Percentiles rank a stretch among this genome's conserved stretches.
Evolutionary conservation across 148 eudicot species (phyloP).

Genomic region (Pouteria glomerata): DNA sequence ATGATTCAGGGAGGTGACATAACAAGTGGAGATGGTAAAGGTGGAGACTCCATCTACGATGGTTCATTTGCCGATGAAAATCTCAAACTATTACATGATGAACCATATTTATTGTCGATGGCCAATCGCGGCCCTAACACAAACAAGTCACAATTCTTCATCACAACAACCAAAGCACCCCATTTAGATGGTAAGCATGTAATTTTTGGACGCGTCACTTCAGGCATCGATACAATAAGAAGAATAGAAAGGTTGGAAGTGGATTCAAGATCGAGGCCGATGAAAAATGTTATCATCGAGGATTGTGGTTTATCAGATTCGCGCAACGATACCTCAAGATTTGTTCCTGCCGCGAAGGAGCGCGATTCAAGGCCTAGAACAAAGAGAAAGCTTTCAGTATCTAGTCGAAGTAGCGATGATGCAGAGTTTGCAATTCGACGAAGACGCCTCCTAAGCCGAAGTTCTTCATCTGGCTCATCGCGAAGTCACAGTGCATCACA

Average conservation of each 20-base stretch:
- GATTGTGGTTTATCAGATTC: too few relatives aligned
- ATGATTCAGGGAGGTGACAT: conserved; percentile 80
- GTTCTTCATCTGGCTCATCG: too few relatives aligned
- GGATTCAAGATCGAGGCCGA: conserved; percentile 41
- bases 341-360: too few relatives aligned
- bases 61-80: conserved; percentile 65
- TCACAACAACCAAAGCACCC: conserved; percentile 64
- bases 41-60: conserved; percentile 79
- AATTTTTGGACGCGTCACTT: conserved; percentile 73
- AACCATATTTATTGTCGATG: conserved; percentile 74
- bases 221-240: conserved; percentile 79
- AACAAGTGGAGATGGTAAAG: conserved; percentile 69
- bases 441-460: too few relatives aligned
- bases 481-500: too few relatives aligned
- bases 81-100: conserved; percentile 65
- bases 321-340: too few relatives aligned
- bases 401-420: too few relatives aligned
- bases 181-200: conserved; percentile 76
- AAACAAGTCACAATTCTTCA: conserved; percentile 74
- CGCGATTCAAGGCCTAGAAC: too few relatives aligned
- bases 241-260: conserved; percentile 49
- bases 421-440: too few relatives aligned
- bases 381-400: too few relatives aligned
- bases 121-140: conserved; percentile 69
- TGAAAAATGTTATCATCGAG: conserved; percentile 41